Conservation (phyloP, 495 filamentous ascomycete genomes). For the Trichoderma orchidacearum region DNA sequence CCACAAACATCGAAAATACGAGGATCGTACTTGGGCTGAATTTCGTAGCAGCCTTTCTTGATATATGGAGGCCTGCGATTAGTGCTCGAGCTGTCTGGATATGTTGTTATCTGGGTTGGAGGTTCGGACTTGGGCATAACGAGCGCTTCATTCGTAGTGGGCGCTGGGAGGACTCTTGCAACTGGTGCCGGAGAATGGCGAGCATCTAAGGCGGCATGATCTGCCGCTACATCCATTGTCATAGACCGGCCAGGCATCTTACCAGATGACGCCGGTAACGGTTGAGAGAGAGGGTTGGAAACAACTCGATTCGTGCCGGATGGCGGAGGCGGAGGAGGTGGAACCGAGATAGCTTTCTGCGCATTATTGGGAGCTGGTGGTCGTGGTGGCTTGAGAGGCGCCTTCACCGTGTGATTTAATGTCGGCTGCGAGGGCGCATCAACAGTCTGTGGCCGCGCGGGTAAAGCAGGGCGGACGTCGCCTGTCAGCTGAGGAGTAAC, state of each 20-base stretch:
- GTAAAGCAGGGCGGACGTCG: not conserved
- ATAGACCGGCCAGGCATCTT: conserved; percentile 34
- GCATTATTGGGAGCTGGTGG: conserved; percentile 24
- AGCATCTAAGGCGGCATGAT: not conserved
- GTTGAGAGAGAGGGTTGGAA: conserved; percentile 34
- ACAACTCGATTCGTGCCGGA: conserved; percentile 30
- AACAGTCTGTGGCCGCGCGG: not conserved
- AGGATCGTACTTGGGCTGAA: conserved; percentile 75
- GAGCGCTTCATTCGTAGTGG: not conserved
- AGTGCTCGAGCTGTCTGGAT: conserved; percentile 71
- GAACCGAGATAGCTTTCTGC: conserved; percentile 2
- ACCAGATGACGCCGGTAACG: conserved; percentile 14
- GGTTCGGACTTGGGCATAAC: not conserved
- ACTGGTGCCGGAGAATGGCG: not conserved
- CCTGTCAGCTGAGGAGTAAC: conserved; percentile 23
- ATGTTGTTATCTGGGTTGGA: conserved; percentile 18
- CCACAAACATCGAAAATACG: conserved; percentile 78
- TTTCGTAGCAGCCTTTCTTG: conserved; percentile 55
- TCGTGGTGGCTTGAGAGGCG: conserved; percentile 32
- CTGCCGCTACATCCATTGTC: conserved; percentile 26
- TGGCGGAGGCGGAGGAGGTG: not conserved
- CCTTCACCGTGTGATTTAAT: conserved; percentile 10
- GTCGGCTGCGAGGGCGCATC: conserved; percentile 15
- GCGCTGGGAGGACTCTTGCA: not conserved
- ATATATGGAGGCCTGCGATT: conserved; percentile 73